Percentiles rank a stretch among this genome's conserved stretches.
Conservation (phyloP, 768 basidiomycete genomes). For the Artomyces pyxidatus region DNA sequence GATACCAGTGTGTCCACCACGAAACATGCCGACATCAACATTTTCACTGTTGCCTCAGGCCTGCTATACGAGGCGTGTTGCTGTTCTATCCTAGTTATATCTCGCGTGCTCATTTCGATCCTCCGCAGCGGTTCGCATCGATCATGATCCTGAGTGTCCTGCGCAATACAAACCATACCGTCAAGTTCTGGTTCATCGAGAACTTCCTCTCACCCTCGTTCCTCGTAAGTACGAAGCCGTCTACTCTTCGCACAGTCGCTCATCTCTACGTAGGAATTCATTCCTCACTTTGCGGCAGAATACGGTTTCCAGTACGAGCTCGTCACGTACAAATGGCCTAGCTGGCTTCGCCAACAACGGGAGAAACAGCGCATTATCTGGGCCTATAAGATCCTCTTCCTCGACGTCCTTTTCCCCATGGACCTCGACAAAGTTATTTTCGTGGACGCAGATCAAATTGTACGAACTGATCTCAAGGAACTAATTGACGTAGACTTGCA, state of each 20-base stretch:
- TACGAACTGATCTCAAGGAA: slow-evolving; percentile 91
- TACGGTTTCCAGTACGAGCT: slow-evolving; percentile 96
- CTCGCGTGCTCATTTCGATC: no score
- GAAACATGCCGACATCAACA: slow-evolving; percentile 88
- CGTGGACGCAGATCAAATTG: slow-evolving; percentile 97
- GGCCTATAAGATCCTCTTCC: slow-evolving; percentile 99
- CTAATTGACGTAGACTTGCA: slow-evolving; percentile 89
- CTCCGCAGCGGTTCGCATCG: slow-evolving; percentile 90
- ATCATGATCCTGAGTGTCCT: slow-evolving; percentile 98
- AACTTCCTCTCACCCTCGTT: slow-evolving; percentile 98
- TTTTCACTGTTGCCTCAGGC: slow-evolving; percentile 98
- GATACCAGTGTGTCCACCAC: slow-evolving; percentile 17
- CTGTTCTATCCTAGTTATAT: slow-evolving; percentile 1
- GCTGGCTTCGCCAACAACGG: slow-evolving; percentile 92
- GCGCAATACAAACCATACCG: slow-evolving; percentile 85
- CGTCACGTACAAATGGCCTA: slow-evolving; percentile 99
- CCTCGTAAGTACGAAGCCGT: slow-evolving; percentile 44
- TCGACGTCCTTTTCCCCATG: slow-evolving; percentile 98
- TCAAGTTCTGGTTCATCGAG: slow-evolving; percentile 99
- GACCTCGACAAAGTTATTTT: slow-evolving; percentile 98
- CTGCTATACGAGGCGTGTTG: slow-evolving; percentile 80
- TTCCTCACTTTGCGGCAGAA: slow-evolving; percentile 83
- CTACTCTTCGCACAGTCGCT: background rate
- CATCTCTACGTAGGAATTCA: slow-evolving; percentile 61
- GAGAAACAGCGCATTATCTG: slow-evolving; percentile 99